Base-by-base conservation (phyloP, 306 rosid genomes). In the Pachyrhizus erosus region DNA sequence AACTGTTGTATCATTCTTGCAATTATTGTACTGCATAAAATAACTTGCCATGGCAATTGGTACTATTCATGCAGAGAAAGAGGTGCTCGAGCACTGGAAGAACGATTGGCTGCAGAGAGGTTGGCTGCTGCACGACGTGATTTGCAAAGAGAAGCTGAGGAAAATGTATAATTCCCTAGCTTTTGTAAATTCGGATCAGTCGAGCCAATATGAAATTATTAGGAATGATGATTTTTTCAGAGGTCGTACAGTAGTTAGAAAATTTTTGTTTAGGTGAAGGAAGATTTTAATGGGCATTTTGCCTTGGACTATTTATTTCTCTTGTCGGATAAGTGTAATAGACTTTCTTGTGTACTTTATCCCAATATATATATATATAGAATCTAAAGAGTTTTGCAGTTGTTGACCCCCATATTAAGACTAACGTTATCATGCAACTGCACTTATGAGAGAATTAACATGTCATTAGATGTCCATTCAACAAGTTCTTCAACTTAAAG, bases 51-150 rank as follows among this genome's bases (percentile, higher is more conserved):
- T 43, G 75, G 51, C 74, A 18, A 80, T 46, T 26, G 45, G 26
- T 66, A 51, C 57, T 65, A 62, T 64, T 66, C 39, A 71, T 86
- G 89, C 93, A 93, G 98, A 66, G 98, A 93, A 86, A 86, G 98
- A 80, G 98, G 98, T 55, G 98, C 96, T 73, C 92, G 98, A 55
- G 98, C 98, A 4, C 89, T 93, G 33, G 97, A 93, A 84, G 98
- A 93, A 86, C 89, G 97, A 83, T 71, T 91, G 79, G 97, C 96
- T 15, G 84, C 95, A 6, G 97, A 91, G 77, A 91, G 91, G 84
- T 79, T 89, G 86, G 96, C 86, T 51, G 84, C 87, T 79, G 84
- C 73, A n/a, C 83, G 71, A 8, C 87, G 88, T 54, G 96, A 87
- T 75, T 73, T 81, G 0, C 83, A 65, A 69, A 78, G 84, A 68